phyloP scores from a whole-genome alignment of 2,329 filamentous ascomycete genomes.

The Ceratocystis colombiana region DNA sequence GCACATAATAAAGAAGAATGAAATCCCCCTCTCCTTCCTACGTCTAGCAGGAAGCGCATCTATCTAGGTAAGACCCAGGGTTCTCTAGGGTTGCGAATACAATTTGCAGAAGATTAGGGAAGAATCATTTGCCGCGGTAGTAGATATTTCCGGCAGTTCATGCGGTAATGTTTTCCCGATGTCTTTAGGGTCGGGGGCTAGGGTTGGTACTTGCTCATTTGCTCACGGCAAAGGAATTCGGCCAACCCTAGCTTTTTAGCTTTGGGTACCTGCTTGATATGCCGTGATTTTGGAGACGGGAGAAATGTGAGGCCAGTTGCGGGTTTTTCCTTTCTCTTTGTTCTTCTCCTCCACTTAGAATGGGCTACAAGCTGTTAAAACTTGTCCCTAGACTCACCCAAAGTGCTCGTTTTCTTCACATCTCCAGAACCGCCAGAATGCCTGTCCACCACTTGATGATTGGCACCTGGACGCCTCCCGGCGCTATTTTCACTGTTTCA shows the following conservation, averaged over 20 bases:
- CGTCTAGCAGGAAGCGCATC: neutral
- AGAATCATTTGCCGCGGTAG: conserved; percentile 4
- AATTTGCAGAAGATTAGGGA: neutral
- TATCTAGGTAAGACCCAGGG: neutral
- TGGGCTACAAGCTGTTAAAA: neutral
- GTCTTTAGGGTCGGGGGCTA: neutral
- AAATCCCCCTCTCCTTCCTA: neutral
- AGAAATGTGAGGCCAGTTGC: neutral
- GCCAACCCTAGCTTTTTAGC: neutral
- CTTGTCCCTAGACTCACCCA: neutral
- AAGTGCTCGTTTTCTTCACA: neutral
- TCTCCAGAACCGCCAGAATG: conserved; percentile 42
- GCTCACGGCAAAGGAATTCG: neutral
- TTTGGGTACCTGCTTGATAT: neutral
- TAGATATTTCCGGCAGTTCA: conserved; percentile 2
- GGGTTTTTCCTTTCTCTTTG: neutral
- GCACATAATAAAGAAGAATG: neutral
- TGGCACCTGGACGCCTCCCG: conserved; percentile 82
- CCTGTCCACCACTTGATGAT: conserved; percentile 80
- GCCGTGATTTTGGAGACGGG: neutral
- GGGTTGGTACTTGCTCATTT: neutral
- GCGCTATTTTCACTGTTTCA: conserved; percentile 78
- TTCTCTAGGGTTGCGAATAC: conserved; percentile 5
- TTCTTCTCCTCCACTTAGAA: neutral
- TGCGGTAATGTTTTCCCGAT: conserved; percentile 2